A percentile compares a stretch with the other conserved stretches of the same genome.
Evolutionary conservation across 2,329 filamentous ascomycete species (phyloP).

Genomic region (Penicillium sp.): DNA sequence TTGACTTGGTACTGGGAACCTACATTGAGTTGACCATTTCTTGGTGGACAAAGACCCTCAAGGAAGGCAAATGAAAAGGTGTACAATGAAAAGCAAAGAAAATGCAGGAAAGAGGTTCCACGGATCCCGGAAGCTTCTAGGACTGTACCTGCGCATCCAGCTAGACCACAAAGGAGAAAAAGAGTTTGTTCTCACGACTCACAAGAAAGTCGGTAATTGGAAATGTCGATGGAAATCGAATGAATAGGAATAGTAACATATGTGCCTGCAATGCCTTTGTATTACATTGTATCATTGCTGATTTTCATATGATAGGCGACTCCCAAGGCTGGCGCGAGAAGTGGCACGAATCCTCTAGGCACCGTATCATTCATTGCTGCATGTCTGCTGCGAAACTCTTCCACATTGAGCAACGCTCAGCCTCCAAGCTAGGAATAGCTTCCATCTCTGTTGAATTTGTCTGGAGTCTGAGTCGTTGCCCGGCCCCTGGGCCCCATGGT

Average conservation of each 20-base stretch:
- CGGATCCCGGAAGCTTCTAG: not conserved
- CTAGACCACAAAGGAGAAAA: not conserved
- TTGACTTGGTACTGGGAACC: not conserved
- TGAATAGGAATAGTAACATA: not conserved
- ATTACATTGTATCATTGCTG: not conserved
- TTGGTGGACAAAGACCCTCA: not conserved
- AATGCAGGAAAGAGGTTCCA: not conserved
- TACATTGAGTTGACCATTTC: not conserved
- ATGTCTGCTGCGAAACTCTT: conserved; percentile 11
- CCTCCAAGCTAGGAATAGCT: conserved; percentile 13
- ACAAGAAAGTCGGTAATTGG: not conserved
- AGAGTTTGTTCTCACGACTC: not conserved
- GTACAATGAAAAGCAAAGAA: not conserved
- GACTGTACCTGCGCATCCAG: not conserved
- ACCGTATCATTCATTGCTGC: conserved; percentile 16
- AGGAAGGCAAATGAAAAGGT: not conserved
- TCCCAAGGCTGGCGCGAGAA: not conserved
- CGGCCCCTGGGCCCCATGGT: conserved; percentile 16
- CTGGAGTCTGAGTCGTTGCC: conserved; percentile 20
- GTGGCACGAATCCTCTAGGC: not conserved
- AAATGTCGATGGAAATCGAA: not conserved
- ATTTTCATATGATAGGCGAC: not conserved
- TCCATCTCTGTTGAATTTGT: conserved; percentile 26
- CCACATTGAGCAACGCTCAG: conserved; percentile 22
- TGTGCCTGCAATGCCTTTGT: not conserved